These are phyloP conservation scores for Croton laevigatus DNA, from an alignment of 441 rosid species.

Conservation along the genomic window DNA sequence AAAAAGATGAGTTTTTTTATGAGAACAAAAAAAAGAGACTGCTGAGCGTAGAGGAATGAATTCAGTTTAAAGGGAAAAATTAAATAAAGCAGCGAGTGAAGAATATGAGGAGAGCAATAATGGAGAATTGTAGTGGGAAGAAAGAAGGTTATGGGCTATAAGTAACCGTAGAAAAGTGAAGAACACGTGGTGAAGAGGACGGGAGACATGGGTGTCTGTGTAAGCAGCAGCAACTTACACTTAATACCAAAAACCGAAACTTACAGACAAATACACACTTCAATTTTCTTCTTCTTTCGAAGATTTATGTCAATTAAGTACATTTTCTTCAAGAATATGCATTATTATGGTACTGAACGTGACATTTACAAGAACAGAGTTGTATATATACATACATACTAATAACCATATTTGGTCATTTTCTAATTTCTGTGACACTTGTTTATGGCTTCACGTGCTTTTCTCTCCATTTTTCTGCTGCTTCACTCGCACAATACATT, in stretches of 20 bases:
- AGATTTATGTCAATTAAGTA: neutral
- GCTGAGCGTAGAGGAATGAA: neutral
- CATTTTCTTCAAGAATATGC: neutral
- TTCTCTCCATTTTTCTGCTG: neutral
- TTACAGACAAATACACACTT: neutral
- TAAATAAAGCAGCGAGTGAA: neutral
- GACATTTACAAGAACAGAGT: neutral
- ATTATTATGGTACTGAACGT: neutral
- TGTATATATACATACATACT: too few species aligned
- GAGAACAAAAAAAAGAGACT: neutral
- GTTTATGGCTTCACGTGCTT: conserved; percentile 7
- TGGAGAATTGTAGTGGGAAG: neutral
- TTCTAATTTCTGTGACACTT: conserved; percentile 7
- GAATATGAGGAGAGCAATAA: neutral
- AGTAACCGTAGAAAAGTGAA: neutral
- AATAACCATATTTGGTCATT: neutral
- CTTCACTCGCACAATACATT: neutral
- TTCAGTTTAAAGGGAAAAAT: neutral
- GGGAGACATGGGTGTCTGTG: neutral
- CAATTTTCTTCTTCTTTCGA: neutral
- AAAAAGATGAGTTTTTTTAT: neutral
- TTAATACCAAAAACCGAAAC: neutral
- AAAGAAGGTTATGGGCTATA: neutral
- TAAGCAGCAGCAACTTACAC: conserved; percentile 4
- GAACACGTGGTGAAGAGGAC: conserved; percentile 8